Conservation (phyloP, 805 yeast species). For the Priceomyces carsonii region DNA sequence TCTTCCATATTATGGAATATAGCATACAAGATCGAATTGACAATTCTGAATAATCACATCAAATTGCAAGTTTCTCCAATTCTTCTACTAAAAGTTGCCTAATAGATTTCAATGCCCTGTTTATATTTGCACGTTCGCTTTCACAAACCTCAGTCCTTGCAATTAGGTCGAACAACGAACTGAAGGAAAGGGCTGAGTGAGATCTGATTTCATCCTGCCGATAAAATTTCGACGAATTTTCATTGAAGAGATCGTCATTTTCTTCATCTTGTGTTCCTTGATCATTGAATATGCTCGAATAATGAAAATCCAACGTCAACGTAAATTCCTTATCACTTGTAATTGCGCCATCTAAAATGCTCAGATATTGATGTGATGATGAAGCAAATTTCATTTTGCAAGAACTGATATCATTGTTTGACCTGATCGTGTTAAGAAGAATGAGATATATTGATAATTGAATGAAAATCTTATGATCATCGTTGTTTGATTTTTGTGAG, state of each 20-base stretch:
- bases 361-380: not conserved
- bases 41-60: too few relatives aligned
- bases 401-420: constrained; percentile 17
- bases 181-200: too few relatives aligned
- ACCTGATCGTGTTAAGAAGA: constrained; percentile 16
- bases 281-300: constrained; percentile 27
- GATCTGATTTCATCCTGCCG: too few relatives aligned
- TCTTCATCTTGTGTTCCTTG: constrained; percentile 3
- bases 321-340: constrained; percentile 12
- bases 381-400: constrained; percentile 20
- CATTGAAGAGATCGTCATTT: constrained; percentile 10
- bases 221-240: not conserved
- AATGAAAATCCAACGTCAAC: constrained; percentile 24
- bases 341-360: not conserved
- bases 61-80: too few relatives aligned
- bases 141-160: too few relatives aligned
- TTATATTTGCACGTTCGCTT: too few relatives aligned
- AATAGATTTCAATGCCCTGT: too few relatives aligned
- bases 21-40: too few relatives aligned
- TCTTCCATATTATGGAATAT: too few relatives aligned
- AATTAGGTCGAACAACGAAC: too few relatives aligned
- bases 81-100: too few relatives aligned
- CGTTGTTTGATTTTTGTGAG: constrained; percentile 23
- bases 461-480: constrained; percentile 24
- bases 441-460: constrained; percentile 21